A percentile compares a stretch with the other conserved stretches of the same genome.
phyloP scores from a whole-genome alignment of 345 rosid genomes.

The Hypericum androsaemum region DNA sequence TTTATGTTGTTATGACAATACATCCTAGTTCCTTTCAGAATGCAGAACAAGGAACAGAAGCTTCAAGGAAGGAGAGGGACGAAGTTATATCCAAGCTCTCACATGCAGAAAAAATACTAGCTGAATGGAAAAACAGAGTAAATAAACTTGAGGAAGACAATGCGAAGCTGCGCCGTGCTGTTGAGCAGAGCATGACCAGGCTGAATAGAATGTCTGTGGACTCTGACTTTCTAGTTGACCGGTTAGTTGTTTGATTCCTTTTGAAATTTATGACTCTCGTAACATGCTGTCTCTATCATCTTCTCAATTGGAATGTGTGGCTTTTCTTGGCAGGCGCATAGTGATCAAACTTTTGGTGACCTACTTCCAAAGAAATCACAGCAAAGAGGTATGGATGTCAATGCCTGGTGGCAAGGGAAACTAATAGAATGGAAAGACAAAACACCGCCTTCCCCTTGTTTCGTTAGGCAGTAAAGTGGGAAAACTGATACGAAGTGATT shows the following conservation, averaged over 20 bases:
- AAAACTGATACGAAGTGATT: too few relatives aligned
- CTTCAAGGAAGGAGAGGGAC: slow-evolving; percentile 54
- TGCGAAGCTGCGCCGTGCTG: slow-evolving; percentile 68
- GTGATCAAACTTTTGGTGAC: slow-evolving; percentile 87
- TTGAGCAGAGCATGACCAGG: slow-evolving; percentile 92
- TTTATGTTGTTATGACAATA: too few relatives aligned
- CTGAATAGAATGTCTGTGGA: slow-evolving; percentile 94
- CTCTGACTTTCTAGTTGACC: slow-evolving; percentile 83
- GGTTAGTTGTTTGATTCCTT: slow-evolving; percentile 27
- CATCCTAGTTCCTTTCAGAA: slow-evolving; percentile 31
- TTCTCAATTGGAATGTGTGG: background rate
- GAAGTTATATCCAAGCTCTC: slow-evolving; percentile 49
- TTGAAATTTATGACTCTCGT: too few relatives aligned
- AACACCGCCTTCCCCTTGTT: too few relatives aligned
- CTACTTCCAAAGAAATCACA: slow-evolving; percentile 87
- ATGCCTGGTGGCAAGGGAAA: background rate
- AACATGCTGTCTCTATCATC: too few relatives aligned
- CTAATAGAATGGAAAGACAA: too few relatives aligned
- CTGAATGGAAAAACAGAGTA: slow-evolving; percentile 56
- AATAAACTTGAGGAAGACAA: slow-evolving; percentile 84
- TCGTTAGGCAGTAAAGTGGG: too few relatives aligned
- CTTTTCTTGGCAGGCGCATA: slow-evolving; percentile 57
- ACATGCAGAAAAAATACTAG: slow-evolving; percentile 43
- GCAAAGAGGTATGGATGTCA: slow-evolving; percentile 63
- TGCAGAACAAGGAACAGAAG: slow-evolving; percentile 44